Evolutionary conservation across 345 rosid genomes (phyloP), one percentile per base, ranked within the genome.

Genomic region (Eucalyptus regnans): DNA sequence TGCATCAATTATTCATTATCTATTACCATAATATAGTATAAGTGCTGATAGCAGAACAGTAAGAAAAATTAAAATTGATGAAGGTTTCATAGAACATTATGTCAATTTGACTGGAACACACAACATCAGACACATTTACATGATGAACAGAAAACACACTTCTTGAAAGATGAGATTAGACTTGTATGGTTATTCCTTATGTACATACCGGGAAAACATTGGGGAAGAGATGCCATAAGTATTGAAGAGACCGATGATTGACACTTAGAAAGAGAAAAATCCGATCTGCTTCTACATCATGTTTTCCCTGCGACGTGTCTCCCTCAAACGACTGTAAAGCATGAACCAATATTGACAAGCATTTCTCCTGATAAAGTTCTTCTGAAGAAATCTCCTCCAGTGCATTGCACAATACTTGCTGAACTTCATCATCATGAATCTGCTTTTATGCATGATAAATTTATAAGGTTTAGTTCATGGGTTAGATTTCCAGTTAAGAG

Each of bases 301-400:
- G 41, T 41, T 41, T 41, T 41, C 41, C 41, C 41, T 41, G 41
- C 41, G 41, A 41, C 41, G 41, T 41, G 41, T 41, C 41, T 41
- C 41, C 41, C 41, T 41, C 41, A 41, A 41, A 41, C 41, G 41
- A 41, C 41, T 41, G 41, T 41, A 41, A 41, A 41, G 41, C 41
- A 41, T 41, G 41, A 41, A 41, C 41, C 41, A 41, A 1, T 41
- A 41, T 41, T 41, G 91, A 91, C 93, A 97, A 81, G 79, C 98
- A 95, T 92, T 95, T 96, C 92, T 96, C 99, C 88, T 97, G 95
- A 92, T 91, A 92, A 87, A 89, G 92, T 89, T 95, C 95, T 41
- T 91, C 94, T 54, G 68, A 68, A 48, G 94, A 93, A 44, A 97
- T 93, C 86, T 95, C 98, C 56, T 94, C 95, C 88, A 98, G 92